Conservation (phyloP, 1,139 yeast genomes). For the Starmera stellimalicola region DNA sequence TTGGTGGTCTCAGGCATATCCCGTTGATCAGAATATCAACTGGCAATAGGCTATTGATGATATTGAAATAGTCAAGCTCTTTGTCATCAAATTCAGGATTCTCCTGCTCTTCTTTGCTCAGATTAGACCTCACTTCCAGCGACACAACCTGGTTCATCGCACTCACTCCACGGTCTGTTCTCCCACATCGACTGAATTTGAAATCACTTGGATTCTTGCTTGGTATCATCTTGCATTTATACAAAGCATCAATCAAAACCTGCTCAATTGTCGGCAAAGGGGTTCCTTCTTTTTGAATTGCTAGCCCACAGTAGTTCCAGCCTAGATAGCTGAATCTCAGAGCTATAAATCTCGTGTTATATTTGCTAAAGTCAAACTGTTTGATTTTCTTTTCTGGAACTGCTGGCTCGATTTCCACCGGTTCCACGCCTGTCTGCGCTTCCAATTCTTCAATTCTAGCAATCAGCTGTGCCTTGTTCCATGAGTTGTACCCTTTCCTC, state of each 20-base stretch:
- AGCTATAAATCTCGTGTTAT: slow-evolving; percentile 65
- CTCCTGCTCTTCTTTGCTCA: slow-evolving; percentile 56
- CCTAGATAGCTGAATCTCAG: slow-evolving; percentile 81
- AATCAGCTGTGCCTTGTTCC: slow-evolving; percentile 33
- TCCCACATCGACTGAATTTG: slow-evolving; percentile 85
- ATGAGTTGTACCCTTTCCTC: slow-evolving; percentile 18
- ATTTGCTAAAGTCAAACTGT: slow-evolving; percentile 60
- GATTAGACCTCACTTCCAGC: slow-evolving; percentile 59
- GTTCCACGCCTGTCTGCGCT: background rate
- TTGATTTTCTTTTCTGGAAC: slow-evolving; percentile 26
- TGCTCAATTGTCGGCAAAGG: slow-evolving; percentile 86
- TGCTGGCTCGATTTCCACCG: slow-evolving; percentile 1
- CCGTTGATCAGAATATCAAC: slow-evolving; percentile 76
- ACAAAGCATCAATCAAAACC: slow-evolving; percentile 60
- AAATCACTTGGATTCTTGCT: slow-evolving; percentile 47
- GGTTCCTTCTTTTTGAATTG: slow-evolving; percentile 65
- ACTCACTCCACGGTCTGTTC: slow-evolving; percentile 95
- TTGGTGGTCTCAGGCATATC: slow-evolving; percentile 74
- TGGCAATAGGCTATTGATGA: slow-evolving; percentile 73
- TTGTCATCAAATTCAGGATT: slow-evolving; percentile 43
- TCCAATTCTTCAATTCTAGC: slow-evolving; percentile 23
- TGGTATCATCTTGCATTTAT: slow-evolving; percentile 57
- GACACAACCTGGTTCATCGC: slow-evolving; percentile 95
- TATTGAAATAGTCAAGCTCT: slow-evolving; percentile 70
- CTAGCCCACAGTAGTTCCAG: slow-evolving; percentile 90